Conservation (phyloP, 2,329 filamentous ascomycete species). For the Sordariomycetes sp. region DNA sequence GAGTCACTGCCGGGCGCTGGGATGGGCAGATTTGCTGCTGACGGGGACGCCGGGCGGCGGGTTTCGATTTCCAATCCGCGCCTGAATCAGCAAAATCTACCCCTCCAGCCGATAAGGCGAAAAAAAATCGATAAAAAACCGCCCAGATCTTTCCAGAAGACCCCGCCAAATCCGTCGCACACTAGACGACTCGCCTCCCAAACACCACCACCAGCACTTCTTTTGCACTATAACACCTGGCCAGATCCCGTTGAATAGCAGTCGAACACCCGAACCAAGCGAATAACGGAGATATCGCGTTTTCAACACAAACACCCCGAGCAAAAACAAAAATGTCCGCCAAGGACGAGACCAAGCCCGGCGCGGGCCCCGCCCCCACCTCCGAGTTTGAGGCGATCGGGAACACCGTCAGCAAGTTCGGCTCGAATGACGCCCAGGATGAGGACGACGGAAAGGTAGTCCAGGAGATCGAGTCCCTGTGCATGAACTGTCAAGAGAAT, state of each 20-base stretch:
- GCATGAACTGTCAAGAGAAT: slow-evolving; percentile 77
- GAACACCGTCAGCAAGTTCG: slow-evolving; percentile 41
- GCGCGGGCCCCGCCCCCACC: slow-evolving; percentile 21
- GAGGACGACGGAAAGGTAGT: slow-evolving; percentile 37
- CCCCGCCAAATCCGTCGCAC: slow-evolving; percentile 1
- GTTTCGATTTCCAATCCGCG: not conserved
- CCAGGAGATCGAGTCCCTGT: slow-evolving; percentile 63
- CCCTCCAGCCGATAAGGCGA: not conserved
- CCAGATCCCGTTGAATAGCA: not conserved
- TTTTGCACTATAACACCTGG: not conserved
- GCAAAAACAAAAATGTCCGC: slow-evolving; percentile 23
- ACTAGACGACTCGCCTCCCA: not conserved
- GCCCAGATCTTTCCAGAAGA: not conserved
- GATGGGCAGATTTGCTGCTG: not conserved
- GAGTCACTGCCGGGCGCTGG: not conserved
- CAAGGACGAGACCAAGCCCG: slow-evolving; percentile 20
- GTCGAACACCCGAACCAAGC: not conserved
- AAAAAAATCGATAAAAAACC: not conserved
- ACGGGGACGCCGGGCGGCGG: not conserved
- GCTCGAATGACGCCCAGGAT: slow-evolving; percentile 15
- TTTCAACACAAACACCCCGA: not conserved
- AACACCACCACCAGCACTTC: not conserved
- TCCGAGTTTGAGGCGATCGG: slow-evolving; percentile 52
- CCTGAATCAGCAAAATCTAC: not conserved
- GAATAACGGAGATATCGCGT: not conserved